Percentiles rank a stretch among this genome's conserved stretches.
These are phyloP conservation scores for Crithidia acanthocephali DNA, from an alignment of 208 protist species.

Conservation along the genomic window DNA sequence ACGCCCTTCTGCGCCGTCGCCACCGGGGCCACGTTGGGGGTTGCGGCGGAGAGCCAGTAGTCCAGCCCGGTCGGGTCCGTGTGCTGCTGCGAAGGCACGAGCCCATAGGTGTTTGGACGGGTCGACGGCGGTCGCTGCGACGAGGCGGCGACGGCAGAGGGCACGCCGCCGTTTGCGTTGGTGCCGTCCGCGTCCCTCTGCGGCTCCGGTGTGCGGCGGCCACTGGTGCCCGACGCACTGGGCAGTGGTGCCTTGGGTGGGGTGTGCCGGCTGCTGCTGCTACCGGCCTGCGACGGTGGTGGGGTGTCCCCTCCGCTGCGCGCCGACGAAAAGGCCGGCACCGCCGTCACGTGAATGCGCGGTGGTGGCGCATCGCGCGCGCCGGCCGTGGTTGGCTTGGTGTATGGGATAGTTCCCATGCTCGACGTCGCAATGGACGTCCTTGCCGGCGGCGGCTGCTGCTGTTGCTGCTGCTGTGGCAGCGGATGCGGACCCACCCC, in stretches of 20 bases:
- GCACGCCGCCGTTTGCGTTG: background rate
- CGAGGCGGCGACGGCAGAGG: background rate
- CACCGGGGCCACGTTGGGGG: conserved; percentile 25
- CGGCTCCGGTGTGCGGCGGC: background rate
- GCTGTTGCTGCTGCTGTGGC: conserved; percentile 3
- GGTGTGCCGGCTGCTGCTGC: background rate
- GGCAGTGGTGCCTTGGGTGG: background rate
- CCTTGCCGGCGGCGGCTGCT: background rate
- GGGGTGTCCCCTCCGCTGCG: background rate
- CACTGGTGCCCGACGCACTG: background rate
- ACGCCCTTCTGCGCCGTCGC: conserved; percentile 39
- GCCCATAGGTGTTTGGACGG: conserved; percentile 39
- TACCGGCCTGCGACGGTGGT: background rate
- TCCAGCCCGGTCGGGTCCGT: conserved; percentile 14
- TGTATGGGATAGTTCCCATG: conserved; percentile 15
- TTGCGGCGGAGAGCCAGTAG: conserved; percentile 21
- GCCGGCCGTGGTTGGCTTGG: background rate
- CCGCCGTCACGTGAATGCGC: background rate
- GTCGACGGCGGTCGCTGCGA: conserved; percentile 16
- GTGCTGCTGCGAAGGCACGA: conserved; percentile 32
- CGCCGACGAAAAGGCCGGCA: background rate
- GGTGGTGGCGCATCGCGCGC: background rate
- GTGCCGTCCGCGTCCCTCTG: background rate
- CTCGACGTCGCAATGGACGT: conserved; percentile 5
- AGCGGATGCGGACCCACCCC: too few species aligned